These are phyloP conservation scores for Lactarius sp. DNA, from an alignment of 768 basidiomycete species.

Conservation along the genomic window DNA sequence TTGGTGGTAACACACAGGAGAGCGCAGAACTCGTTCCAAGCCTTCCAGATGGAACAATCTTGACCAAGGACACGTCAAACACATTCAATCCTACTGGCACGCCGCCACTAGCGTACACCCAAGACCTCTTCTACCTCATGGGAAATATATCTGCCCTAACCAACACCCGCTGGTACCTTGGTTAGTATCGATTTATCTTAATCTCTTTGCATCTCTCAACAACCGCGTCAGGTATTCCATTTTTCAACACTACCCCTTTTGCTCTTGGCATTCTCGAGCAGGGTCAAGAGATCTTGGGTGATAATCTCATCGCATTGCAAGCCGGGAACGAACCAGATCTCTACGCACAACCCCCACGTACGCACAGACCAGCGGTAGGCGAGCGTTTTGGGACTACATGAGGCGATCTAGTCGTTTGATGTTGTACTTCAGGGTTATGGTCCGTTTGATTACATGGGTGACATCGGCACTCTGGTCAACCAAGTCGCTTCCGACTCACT, in stretches of 20 bases:
- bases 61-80: slow-evolving; percentile 44
- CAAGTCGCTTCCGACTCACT: slow-evolving; percentile 13
- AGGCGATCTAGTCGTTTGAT: not conserved
- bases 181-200: slow-evolving; percentile 28
- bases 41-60: slow-evolving; percentile 43
- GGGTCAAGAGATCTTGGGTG: slow-evolving; percentile 58
- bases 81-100: slow-evolving; percentile 55
- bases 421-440: slow-evolving; percentile 3
- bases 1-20: slow-evolving; percentile 83
- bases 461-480: slow-evolving; percentile 24
- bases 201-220: not conserved
- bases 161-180: slow-evolving; percentile 62
- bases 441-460: slow-evolving; percentile 34
- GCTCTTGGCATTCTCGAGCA: slow-evolving; percentile 50
- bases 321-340: slow-evolving; percentile 80
- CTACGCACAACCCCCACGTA: slow-evolving; percentile 37
- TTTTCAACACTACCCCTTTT: slow-evolving; percentile 58
- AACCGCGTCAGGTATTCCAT: slow-evolving; percentile 44
- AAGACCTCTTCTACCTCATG: slow-evolving; percentile 64
- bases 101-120: slow-evolving; percentile 57
- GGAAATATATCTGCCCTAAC: slow-evolving; percentile 53
- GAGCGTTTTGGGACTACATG: not conserved
- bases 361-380: slow-evolving; percentile 21
- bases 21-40: slow-evolving; percentile 46
- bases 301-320: slow-evolving; percentile 61